Evolutionary conservation across 106 monocot species (phyloP), one percentile per base, ranked within the genome.

Genomic region (Cymbidium sinense): DNA sequence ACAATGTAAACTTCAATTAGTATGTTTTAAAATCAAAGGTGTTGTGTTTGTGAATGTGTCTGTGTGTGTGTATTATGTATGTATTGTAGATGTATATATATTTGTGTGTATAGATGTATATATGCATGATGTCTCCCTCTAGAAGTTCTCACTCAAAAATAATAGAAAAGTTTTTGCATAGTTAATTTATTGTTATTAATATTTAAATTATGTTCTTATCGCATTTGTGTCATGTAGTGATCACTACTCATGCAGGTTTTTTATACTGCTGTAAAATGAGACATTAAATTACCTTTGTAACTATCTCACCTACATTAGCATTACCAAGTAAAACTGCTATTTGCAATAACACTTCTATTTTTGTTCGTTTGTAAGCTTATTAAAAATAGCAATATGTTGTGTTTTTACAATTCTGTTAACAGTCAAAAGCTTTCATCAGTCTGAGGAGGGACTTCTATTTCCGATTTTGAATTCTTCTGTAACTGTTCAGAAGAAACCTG

Each of bases 401-500:
- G 7, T 73, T 20, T 73, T 73, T 41, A 73, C 17, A 2, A 41
- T 21, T 64, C 77, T 79, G 71, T 69, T 36, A 70, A n/a, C n/a
- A n/a, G n/a, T n/a, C n/a, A n/a, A n/a, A n/a, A n/a, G n/a, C n/a
- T n/a, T n/a, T n/a, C n/a, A n/a, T n/a, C n/a, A n/a, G n/a, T n/a
- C n/a, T n/a, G n/a, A n/a, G n/a, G n/a, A n/a, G n/a, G n/a, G n/a
- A n/a, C n/a, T n/a, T n/a, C n/a, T n/a, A n/a, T n/a, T n/a, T n/a
- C n/a, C n/a, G n/a, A n/a, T n/a, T n/a, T n/a, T n/a, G n/a, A n/a
- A n/a, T n/a, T n/a, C n/a, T n/a, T n/a, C n/a, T n/a, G n/a, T n/a
- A n/a, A n/a, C 70, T n/a, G 90, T 89, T 84, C 94, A 92, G 41
- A 89, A 81, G 78, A 98, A 98, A 83, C 98, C 94, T 65, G 98